Evolutionary conservation across 768 basidiomycete genomes (phyloP), one percentile per base, ranked within the genome.

Genomic region (Mycena rosella): DNA sequence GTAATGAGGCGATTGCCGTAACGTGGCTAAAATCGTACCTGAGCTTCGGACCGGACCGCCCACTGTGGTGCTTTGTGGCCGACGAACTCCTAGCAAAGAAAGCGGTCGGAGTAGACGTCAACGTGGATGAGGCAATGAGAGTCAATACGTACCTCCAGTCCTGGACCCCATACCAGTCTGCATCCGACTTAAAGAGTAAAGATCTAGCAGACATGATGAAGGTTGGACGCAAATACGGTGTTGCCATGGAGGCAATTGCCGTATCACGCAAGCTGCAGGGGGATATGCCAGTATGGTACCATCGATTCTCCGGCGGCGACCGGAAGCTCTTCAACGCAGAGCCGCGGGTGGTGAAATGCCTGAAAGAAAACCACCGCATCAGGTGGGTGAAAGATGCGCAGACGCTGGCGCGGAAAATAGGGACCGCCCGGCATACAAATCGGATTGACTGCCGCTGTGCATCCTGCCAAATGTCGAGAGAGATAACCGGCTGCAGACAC

Each of bases 281-380:
- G 2, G 18, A 63, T 26, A 68, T 65, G 52, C 72, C 69, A 20
- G 71, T 74, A 0, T 74, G 72, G 73, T 60, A 53, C 38, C 73
- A 74, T 45, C 34, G n/a, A 5, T 58, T 71, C 0, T 69, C 69
- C 0, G 60, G 70, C 1, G 4, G 30, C 9, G 60, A 66, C 1
- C n/a, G 59, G 3, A 14, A 45, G 0, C 38, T 71, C 10, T 67
- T 67, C 18, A 24, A 40, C 18, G 18, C 27, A 20, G 38, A 6
- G 0, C 18, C 3, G 9, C 10, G 49, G 4, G 36, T 55, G 2
- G 66, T 59, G 22, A 13, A 34, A 10, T 73, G 72, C 47, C 60
- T 73, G 15, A 34, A 44, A 40, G 36, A 44, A 1, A 62, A 29
- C 6, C 72, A 73, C 29, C 5, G 18, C 0, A 49, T 71, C 0